Evolutionary conservation across 1,284 basidiomycete genomes (phyloP).

Genomic region (Sporisorium graminicola): DNA sequence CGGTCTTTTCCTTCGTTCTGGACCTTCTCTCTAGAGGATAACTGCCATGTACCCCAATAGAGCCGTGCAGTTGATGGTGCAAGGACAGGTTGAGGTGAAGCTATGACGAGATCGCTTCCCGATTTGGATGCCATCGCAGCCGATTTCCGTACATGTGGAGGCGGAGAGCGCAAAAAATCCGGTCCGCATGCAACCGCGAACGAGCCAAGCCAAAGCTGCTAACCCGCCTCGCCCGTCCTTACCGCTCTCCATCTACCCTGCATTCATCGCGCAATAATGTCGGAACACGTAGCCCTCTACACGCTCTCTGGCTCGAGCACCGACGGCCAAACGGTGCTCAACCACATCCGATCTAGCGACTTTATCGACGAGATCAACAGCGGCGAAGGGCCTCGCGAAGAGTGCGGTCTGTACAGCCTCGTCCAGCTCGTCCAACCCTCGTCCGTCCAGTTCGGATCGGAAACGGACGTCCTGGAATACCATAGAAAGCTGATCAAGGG

Average conservation of each 20-base stretch:
- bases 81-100: too few relatives aligned
- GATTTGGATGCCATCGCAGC: conserved; percentile 1
- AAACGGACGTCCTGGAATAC: conserved; percentile 29
- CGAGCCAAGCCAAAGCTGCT: conserved; percentile 8
- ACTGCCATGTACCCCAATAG: too few relatives aligned
- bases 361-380: conserved; percentile 59
- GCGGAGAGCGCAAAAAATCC: background rate
- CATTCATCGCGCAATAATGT: conserved; percentile 9
- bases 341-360: conserved; percentile 52
- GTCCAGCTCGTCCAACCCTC: conserved; percentile 40
- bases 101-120: conserved; percentile 7
- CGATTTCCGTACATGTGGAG: conserved; percentile 18
- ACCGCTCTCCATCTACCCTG: background rate
- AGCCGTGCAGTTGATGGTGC: too few relatives aligned
- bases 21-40: background rate
- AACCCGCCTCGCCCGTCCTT: background rate
- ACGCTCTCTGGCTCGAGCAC: conserved; percentile 25
- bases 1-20: background rate
- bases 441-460: conserved; percentile 9
- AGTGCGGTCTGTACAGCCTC: conserved; percentile 53
- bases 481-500: conserved; percentile 36
- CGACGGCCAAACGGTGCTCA: conserved; percentile 29
- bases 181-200: conserved; percentile 10
- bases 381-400: conserved; percentile 52
- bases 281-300: conserved; percentile 53